phyloP scores from a whole-genome alignment of 352 stramenopile species.

The Phytopythium kandeliae region DNA sequence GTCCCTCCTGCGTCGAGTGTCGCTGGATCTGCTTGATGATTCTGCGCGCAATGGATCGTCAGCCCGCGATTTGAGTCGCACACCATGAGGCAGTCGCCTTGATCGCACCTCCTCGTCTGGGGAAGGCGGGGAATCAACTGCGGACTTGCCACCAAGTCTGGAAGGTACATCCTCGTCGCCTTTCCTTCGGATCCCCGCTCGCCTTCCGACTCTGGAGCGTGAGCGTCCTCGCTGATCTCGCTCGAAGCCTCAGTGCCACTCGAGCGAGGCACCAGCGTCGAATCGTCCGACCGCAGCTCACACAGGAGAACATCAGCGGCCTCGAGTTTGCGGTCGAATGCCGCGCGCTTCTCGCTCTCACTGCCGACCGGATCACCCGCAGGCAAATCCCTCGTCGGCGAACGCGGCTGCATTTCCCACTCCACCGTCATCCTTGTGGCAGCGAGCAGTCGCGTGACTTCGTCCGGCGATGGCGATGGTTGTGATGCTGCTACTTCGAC shows the following conservation, averaged over 20 bases:
- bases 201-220: not conserved
- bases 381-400: slow-evolving; percentile 17
- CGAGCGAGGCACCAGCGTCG: slow-evolving; percentile 2
- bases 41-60: slow-evolving; percentile 10
- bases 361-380: slow-evolving; percentile 11
- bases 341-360: slow-evolving; percentile 18
- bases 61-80: not conserved
- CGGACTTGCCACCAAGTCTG: slow-evolving; percentile 21
- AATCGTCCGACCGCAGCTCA: slow-evolving; percentile 29
- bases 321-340: slow-evolving; percentile 58
- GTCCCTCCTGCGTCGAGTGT: slow-evolving; percentile 40
- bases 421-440: slow-evolving; percentile 31
- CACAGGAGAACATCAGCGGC: slow-evolving; percentile 46
- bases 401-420: slow-evolving; percentile 44
- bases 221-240: not conserved
- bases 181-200: not conserved
- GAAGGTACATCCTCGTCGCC: slow-evolving; percentile 17
- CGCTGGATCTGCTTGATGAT: slow-evolving; percentile 58
- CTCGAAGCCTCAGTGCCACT: not conserved
- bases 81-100: not conserved
- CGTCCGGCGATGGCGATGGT: slow-evolving; percentile 20
- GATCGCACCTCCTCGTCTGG: slow-evolving; percentile 45
- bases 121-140: slow-evolving; percentile 48
- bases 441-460: slow-evolving; percentile 29
- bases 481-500: not conserved